Evolutionary conservation across 768 basidiomycete species (phyloP), one percentile per base, ranked within the genome.

Genomic region (Serendipita sp.): DNA sequence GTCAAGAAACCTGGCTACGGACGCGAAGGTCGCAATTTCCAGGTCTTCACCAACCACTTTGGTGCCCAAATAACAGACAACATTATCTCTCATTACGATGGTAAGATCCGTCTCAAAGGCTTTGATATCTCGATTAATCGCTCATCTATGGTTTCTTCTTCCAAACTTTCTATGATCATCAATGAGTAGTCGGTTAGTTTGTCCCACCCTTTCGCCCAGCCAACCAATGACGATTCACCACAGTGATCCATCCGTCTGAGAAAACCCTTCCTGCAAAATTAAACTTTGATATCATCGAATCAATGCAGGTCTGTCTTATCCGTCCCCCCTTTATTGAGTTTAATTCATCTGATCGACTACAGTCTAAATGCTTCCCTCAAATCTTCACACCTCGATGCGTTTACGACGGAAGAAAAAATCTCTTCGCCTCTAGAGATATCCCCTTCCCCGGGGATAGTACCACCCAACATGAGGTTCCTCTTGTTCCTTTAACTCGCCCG

Each of bases 391-490:
- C 86, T 8, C 81, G 78, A 13, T 85, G 79, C 16, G 88, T 82
- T 1, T 91, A 89, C 66, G 89, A 91, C 65, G 89, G 89, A 0
- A 78, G 86, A 46, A 91, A 89, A 73, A 91, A 90, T 67, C 72
- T 84, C 54, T 91, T 88, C 69, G 78, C 85, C 28, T 74, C 82
- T 13, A 77, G 80, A 44, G 77, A 80, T 65, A 76, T 90, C 7
- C 81, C 84, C 0, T 83, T 91, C 44, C 81, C 80, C 34, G 78
- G 76, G 1, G 72, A 69, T 0, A 75, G 77, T 18, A 54, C 68
- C n/a, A 70, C 66, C 44, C 77, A 76, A 4, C 78, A 79, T 67
- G 85, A 84, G 75, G 86, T 80, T 68, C 67, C 75, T 72, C 45
- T 8, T 7, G 52, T 62, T 3, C 66, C 48, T 3, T 1, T 28